A percentile compares a stretch with the other conserved stretches of the same genome.
phyloP scores from a whole-genome alignment of 768 basidiomycete species.

The Tricholomella constricta region DNA sequence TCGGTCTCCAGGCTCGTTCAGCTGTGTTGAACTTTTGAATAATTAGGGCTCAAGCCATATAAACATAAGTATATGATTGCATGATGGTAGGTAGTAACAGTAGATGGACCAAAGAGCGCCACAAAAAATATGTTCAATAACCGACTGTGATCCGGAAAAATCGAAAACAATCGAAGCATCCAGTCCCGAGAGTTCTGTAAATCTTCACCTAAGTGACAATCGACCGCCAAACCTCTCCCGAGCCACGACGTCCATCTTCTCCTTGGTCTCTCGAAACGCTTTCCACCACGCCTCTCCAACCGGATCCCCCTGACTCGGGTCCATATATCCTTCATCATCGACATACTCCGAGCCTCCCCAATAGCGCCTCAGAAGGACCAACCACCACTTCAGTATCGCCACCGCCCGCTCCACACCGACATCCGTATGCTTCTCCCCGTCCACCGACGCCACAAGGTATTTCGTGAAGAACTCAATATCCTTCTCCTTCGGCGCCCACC shows the following conservation, averaged over 20 bases:
- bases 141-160: no score
- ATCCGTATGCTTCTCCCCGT: conserved; percentile 55
- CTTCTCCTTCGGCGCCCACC: conserved; percentile 64
- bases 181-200: no score
- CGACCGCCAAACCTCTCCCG: conserved; percentile 73
- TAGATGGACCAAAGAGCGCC: no score
- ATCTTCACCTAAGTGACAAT: conserved; percentile 63
- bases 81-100: no score
- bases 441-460: conserved; percentile 70
- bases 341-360: conserved; percentile 61
- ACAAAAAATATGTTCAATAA: no score
- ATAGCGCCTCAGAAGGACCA: conserved; percentile 62
- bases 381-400: conserved; percentile 82
- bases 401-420: conserved; percentile 67
- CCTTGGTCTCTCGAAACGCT: conserved; percentile 71
- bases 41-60: no score
- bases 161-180: no score
- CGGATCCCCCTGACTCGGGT: conserved; percentile 33
- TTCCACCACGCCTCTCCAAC: conserved; percentile 82
- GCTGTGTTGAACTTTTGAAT: no score
- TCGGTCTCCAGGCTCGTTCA: no score
- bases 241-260: conserved; percentile 62
- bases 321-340: conserved; percentile 35
- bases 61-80: no score
- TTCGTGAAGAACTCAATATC: conserved; percentile 78